Evolutionary conservation across 441 rosid genomes (phyloP).

Genomic region (Omphalea diandra): DNA sequence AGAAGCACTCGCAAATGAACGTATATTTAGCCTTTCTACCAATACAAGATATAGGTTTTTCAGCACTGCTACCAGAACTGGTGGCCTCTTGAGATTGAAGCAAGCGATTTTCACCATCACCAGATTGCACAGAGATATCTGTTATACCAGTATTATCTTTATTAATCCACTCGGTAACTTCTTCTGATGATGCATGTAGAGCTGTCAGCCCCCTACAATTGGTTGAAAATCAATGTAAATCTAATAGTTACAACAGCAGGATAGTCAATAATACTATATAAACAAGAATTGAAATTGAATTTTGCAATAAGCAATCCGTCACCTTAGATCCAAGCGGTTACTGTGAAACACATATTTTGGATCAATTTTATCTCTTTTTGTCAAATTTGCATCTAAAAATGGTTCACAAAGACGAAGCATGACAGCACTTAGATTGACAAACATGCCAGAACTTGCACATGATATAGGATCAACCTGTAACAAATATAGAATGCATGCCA

Average conservation of each 20-base stretch:
- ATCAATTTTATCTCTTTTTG: slow-evolving; percentile 85
- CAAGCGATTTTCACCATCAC: slow-evolving; percentile 51
- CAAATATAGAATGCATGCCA: slow-evolving; percentile 24
- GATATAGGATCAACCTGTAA: slow-evolving; percentile 86
- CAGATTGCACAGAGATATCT: slow-evolving; percentile 31
- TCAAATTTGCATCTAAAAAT: slow-evolving; percentile 75
- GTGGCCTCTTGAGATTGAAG: slow-evolving; percentile 76
- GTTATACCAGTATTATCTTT: slow-evolving; percentile 40
- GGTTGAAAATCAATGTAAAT: slow-evolving; percentile 17
- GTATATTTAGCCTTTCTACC: slow-evolving; percentile 47
- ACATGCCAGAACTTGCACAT: slow-evolving; percentile 99
- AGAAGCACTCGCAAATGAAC: slow-evolving; percentile 96
- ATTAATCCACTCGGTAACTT: slow-evolving; percentile 77
- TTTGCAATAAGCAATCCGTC: slow-evolving; percentile 22
- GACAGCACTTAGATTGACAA: slow-evolving; percentile 90
- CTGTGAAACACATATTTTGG: slow-evolving; percentile 71
- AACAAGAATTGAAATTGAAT: background rate
- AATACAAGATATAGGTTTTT: slow-evolving; percentile 40
- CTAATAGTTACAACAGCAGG: slow-evolving; percentile 20
- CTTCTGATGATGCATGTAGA: slow-evolving; percentile 86
- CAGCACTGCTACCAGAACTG: slow-evolving; percentile 56
- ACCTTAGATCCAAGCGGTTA: slow-evolving; percentile 82
- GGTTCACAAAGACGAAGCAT: slow-evolving; percentile 95
- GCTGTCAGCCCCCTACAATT: slow-evolving; percentile 77
- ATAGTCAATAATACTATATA: background rate